Conservation (phyloP, 2,329 filamentous ascomycete species). For the Ceratocystis eucalypticola region DNA sequence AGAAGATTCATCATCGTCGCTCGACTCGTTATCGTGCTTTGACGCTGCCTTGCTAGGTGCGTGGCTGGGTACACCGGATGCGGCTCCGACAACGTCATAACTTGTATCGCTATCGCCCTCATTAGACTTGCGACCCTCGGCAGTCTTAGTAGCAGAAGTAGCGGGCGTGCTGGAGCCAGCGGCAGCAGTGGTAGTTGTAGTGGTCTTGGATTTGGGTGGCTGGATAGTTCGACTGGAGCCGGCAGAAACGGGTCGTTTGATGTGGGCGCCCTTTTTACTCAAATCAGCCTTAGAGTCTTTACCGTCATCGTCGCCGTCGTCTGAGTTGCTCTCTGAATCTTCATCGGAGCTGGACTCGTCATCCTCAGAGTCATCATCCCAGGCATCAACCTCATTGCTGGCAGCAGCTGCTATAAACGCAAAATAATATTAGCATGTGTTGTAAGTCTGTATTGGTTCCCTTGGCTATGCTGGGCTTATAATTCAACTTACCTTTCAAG, state of each 20-base stretch:
- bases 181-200: conserved; percentile 23
- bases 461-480: not conserved
- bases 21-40: conserved; percentile 42
- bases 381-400: conserved; percentile 53
- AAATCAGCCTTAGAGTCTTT: conserved; percentile 19
- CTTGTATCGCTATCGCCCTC: conserved; percentile 90
- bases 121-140: conserved; percentile 59
- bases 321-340: conserved; percentile 29
- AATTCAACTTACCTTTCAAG: conserved; percentile 57
- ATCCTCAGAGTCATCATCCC: conserved; percentile 58
- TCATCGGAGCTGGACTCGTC: conserved; percentile 22
- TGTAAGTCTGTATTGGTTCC: not conserved
- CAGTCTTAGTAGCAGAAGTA: conserved; percentile 37
- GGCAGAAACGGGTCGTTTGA: conserved; percentile 36
- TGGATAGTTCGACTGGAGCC: conserved; percentile 50
- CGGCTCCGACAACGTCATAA: conserved; percentile 79
- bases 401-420: conserved; percentile 44
- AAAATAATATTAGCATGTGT: not conserved
- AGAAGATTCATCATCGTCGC: conserved; percentile 41
- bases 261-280: conserved; percentile 22
- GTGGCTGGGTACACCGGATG: conserved; percentile 63
- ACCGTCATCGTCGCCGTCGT: conserved; percentile 20
- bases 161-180: conserved; percentile 23
- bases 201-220: conserved; percentile 24
- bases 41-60: conserved; percentile 40